Conservation (phyloP, 257 asterid genomes). For the Sherardia arvensis region DNA sequence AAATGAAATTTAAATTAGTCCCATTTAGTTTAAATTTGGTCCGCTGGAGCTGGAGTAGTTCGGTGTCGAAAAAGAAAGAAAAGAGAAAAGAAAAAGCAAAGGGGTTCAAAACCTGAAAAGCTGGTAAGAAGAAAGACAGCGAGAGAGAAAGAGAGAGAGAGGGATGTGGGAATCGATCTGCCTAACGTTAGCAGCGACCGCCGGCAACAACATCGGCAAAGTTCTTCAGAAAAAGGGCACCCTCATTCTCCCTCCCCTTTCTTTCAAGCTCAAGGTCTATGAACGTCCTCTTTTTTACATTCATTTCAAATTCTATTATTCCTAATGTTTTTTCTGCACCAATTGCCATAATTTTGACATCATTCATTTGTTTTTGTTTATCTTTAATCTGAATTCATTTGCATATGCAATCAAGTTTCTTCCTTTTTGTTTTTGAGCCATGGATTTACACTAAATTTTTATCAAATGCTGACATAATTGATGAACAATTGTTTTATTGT, state of each 20-base stretch:
- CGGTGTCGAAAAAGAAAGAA: background rate
- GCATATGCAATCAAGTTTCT: background rate
- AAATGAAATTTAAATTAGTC: no score
- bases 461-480: background rate
- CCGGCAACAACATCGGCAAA: constrained; percentile 98
- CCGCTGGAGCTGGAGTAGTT: no score
- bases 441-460: background rate
- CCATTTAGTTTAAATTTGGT: no score
- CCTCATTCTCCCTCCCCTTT: constrained; percentile 93
- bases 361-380: no score
- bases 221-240: constrained; percentile 99
- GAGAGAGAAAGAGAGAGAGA: constrained; percentile 5
- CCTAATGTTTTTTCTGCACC: background rate
- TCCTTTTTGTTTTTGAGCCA: background rate
- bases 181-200: constrained; percentile 90
- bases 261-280: constrained; percentile 86
- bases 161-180: constrained; percentile 92
- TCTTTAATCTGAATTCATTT: background rate
- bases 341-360: background rate
- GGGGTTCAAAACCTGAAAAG: background rate
- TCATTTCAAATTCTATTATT: background rate
- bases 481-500: background rate
- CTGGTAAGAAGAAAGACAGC: constrained; percentile 10
- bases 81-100: background rate
- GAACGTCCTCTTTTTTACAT: background rate